A percentile compares a stretch with the other conserved stretches of the same genome.
Evolutionary conservation across 2,329 filamentous ascomycete genomes (phyloP).

Genomic region (Colletotrichum australisinense): DNA sequence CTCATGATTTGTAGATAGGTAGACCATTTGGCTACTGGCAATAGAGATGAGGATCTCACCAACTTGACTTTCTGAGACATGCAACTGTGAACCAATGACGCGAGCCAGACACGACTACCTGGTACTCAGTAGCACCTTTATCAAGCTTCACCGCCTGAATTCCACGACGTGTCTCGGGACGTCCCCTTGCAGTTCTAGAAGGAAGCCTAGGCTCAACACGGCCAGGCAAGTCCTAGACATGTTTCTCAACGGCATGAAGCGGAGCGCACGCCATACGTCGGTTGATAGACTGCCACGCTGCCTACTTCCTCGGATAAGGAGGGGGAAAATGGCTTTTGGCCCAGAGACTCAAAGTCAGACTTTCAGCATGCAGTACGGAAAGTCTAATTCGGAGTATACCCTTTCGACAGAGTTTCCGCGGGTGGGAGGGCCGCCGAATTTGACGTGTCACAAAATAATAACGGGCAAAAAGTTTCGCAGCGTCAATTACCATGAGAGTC

Average conservation of each 20-base stretch:
- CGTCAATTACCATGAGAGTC: too few species aligned
- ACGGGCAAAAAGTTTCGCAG: too few species aligned
- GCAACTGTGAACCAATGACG: background rate
- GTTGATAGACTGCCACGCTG: background rate
- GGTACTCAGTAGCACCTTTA: too few species aligned
- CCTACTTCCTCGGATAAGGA: too few species aligned
- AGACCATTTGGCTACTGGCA: constrained; percentile 18
- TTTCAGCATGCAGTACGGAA: background rate
- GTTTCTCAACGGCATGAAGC: constrained; percentile 18
- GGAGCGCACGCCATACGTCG: background rate
- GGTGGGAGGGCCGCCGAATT: background rate
- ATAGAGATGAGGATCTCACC: constrained; percentile 29
- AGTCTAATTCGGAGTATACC: background rate
- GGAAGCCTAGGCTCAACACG: background rate
- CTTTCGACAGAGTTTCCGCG: background rate
- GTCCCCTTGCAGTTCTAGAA: background rate
- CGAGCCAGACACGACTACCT: background rate
- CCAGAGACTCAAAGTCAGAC: background rate
- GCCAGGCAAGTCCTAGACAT: background rate
- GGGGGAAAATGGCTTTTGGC: background rate
- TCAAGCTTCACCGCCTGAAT: background rate
- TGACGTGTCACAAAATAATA: too few species aligned
- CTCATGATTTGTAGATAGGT: constrained; percentile 11
- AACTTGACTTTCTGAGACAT: background rate
- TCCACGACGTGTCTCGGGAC: background rate